These are phyloP conservation scores for Hordeum marinum DNA, from an alignment of 176 grass and related monocot species.

Conservation along the genomic window DNA sequence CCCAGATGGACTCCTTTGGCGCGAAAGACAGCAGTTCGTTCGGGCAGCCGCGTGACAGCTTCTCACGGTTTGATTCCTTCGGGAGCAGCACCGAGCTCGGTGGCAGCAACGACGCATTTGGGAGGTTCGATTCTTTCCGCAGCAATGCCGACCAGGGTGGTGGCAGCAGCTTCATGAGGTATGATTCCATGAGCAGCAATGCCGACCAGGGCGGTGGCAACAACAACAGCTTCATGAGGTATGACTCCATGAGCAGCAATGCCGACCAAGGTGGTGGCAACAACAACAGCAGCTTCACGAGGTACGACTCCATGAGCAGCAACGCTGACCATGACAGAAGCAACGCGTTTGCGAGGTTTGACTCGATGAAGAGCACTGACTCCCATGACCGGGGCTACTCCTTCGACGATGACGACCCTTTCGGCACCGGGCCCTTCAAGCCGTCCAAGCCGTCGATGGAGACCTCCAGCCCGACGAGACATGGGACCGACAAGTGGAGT, in stretches of 20 bases:
- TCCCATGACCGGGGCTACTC: constrained; percentile 46
- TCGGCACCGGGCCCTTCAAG: constrained; percentile 66
- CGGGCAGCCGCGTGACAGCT: constrained; percentile 27
- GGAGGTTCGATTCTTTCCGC: constrained; percentile 79
- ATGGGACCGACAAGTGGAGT: constrained; percentile 74
- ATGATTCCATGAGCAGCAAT: constrained; percentile 61
- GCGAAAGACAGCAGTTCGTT: constrained; percentile 42
- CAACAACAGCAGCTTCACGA: constrained; percentile 36
- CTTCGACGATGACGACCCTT: constrained; percentile 64
- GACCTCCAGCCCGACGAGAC: constrained; percentile 66
- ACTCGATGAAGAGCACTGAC: constrained; percentile 72
- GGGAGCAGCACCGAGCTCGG: constrained; percentile 42
- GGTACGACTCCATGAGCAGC: constrained; percentile 73
- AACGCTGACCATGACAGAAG: constrained; percentile 52
- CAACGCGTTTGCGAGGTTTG: constrained; percentile 59
- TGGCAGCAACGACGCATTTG: constrained; percentile 38
- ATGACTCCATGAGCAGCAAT: constrained; percentile 21
- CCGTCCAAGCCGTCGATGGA: constrained; percentile 38
- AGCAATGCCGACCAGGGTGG: constrained; percentile 59
- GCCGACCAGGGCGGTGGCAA: not conserved
- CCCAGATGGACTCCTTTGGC: constrained; percentile 53
- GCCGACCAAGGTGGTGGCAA: constrained; percentile 42
- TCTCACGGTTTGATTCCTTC: constrained; percentile 83
- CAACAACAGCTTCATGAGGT: not conserved
- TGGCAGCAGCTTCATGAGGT: constrained; percentile 52